Conservation (phyloP, 805 yeast genomes). For the Lipomyces oligophaga region DNA sequence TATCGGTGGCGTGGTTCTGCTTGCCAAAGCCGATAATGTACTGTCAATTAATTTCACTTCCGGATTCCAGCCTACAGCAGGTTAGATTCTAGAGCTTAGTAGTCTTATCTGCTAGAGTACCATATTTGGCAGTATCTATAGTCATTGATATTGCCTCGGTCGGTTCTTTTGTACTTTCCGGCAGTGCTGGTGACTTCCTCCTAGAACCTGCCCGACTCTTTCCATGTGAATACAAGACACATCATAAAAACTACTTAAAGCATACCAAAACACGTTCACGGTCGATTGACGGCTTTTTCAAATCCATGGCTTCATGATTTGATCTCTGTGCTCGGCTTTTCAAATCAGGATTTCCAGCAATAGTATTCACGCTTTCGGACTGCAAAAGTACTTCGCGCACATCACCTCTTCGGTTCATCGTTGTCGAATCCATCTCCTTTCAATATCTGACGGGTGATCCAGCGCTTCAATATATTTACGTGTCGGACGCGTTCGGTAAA, state of each 20-base stretch:
- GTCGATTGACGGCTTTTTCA: neutral
- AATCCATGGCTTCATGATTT: neutral
- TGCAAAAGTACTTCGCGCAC: constrained; percentile 20
- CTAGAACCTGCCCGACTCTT: constrained; percentile 9
- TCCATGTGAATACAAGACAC: neutral
- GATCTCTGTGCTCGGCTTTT: no score
- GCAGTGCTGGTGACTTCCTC: constrained; percentile 12
- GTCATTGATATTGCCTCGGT: neutral
- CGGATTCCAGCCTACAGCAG: constrained; percentile 9
- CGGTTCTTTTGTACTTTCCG: constrained; percentile 3
- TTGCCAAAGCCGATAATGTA: constrained; percentile 18
- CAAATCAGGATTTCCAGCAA: no score
- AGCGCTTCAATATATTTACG: no score
- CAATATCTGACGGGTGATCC: no score
- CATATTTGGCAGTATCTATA: neutral
- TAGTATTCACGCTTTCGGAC: constrained; percentile 18
- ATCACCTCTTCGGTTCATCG: no score
- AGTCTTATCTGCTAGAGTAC: neutral
- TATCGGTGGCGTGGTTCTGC: constrained; percentile 11
- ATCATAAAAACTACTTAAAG: neutral
- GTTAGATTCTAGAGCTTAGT: neutral
- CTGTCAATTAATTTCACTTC: constrained; percentile 13
- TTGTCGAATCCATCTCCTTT: no score
- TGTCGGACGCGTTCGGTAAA: no score
- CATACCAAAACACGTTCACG: constrained; percentile 3